These are phyloP conservation scores for Kuraishia ogatae DNA, from an alignment of 805 yeast species.

Conservation along the genomic window DNA sequence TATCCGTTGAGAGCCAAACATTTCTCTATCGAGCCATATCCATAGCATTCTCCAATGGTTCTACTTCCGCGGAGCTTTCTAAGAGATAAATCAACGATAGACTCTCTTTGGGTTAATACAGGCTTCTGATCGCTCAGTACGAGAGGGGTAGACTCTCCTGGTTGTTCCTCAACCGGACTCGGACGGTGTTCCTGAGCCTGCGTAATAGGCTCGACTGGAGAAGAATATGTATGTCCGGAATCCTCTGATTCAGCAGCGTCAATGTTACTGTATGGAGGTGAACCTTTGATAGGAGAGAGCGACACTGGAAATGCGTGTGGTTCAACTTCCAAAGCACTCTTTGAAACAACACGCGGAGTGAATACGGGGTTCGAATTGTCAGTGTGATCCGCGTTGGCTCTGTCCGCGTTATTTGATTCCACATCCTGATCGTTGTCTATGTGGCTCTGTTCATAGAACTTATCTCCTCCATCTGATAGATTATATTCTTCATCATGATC, in stretches of 20 bases:
- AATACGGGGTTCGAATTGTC: neutral
- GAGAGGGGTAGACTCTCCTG: neutral
- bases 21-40: slow-evolving; percentile 12
- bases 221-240: neutral
- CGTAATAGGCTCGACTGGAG: neutral
- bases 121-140: neutral
- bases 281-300: neutral
- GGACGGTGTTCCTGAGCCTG: neutral
- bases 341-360: neutral
- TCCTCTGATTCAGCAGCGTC: neutral
- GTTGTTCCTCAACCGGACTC: neutral
- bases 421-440: slow-evolving; percentile 1
- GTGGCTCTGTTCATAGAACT: slow-evolving; percentile 4
- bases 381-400: slow-evolving; percentile 8
- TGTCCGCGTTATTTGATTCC: slow-evolving; percentile 8
- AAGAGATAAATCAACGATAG: slow-evolving; percentile 3
- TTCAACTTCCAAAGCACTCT: neutral
- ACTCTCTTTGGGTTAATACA: neutral
- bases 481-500: slow-evolving; percentile 19
- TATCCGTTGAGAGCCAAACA: slow-evolving; percentile 2
- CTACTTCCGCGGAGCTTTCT: neutral
- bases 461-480: slow-evolving; percentile 10
- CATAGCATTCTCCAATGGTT: slow-evolving; percentile 17
- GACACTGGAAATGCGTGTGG: neutral
- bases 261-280: neutral